Evolutionary conservation across 2,329 filamentous ascomycete species (phyloP).

Genomic region (Aspergillus flavus): DNA sequence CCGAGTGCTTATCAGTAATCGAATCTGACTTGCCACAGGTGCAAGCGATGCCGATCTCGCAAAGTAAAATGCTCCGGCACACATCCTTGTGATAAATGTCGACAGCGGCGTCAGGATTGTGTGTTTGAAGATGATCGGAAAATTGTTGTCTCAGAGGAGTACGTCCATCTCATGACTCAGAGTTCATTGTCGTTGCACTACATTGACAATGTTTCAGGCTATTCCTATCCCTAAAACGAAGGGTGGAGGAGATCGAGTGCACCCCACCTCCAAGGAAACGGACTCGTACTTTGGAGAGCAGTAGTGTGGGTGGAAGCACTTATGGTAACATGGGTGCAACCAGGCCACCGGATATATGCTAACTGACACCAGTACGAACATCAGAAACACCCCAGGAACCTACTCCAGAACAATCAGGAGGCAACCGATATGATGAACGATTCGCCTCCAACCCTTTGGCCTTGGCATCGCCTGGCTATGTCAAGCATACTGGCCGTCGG

Average conservation of each 20-base stretch:
- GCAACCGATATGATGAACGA: conserved; percentile 31
- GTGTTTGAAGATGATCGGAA: conserved; percentile 47
- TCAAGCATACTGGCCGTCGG: conserved; percentile 2
- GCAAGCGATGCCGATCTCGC: conserved; percentile 41
- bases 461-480: conserved; percentile 33
- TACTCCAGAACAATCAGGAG: conserved; percentile 13
- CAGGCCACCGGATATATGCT: neutral
- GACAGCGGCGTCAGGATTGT: conserved; percentile 38
- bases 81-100: conserved; percentile 42
- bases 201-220: conserved; percentile 9
- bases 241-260: conserved; percentile 18
- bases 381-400: conserved; percentile 4
- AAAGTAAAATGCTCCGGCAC: conserved; percentile 44
- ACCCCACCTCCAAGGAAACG: conserved; percentile 13
- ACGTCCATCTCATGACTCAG: neutral
- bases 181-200: neutral
- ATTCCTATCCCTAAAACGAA: conserved; percentile 23
- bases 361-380: neutral
- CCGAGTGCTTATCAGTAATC: neutral
- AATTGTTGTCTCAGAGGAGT: conserved; percentile 49
- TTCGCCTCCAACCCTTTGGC: conserved; percentile 23
- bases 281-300: conserved; percentile 4
- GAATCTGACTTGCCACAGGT: conserved; percentile 26
- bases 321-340: conserved; percentile 4
- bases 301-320: conserved; percentile 2